Base-by-base conservation (phyloP, 108 stramenopile genomes). In the Nitzschia inconspicua region DNA sequence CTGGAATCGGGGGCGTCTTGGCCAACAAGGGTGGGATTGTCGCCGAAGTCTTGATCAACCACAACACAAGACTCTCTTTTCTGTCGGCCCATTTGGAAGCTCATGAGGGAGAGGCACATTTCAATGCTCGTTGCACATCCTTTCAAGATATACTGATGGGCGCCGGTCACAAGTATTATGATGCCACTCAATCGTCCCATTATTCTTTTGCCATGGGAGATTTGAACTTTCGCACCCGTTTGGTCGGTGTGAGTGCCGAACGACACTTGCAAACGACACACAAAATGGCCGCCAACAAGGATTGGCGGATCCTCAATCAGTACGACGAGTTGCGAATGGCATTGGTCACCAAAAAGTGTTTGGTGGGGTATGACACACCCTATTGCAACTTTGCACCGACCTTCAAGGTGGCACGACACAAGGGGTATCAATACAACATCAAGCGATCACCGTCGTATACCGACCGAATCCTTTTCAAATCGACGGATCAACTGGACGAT, bases 311-410 rank as follows among this genome's bases (percentile, higher is more conserved):
- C 10, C 47, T 88, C 5, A 81, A 79, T 53, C 58, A 75, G 16
- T 36, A 60, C 25, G 88, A 89, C 47, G 88, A 89, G 41, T 52
- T 89, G 11, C 39, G 40, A 10, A 51, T 23, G 2, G 82, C 76
- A 2, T 53, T 89, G 20, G 44, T 30, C 14, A 67, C 69, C 18
- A 76, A 78, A 16, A 60, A 79, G 2, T 76, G 77, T 35, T 57
- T 89, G 24, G 48, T 60, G 28, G 83, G 78, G 2, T 86, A 78
- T 35, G 24, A 75, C 14, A 84, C 86, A n/a, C 72, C 72, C 11
- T 60, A 58, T 19, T 90, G 89, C 48, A 68, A 75, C 22, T 95
- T 95, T 51, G 78, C 82, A 11, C 93, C 94, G 14, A 95, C 94
- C 5, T 95, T 92, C 73, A 88, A 92, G 47, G 81, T 86, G 11